These are phyloP conservation scores for Euphrasia confusa DNA, from an alignment of 257 asterid genomes.

Conservation along the genomic window DNA sequence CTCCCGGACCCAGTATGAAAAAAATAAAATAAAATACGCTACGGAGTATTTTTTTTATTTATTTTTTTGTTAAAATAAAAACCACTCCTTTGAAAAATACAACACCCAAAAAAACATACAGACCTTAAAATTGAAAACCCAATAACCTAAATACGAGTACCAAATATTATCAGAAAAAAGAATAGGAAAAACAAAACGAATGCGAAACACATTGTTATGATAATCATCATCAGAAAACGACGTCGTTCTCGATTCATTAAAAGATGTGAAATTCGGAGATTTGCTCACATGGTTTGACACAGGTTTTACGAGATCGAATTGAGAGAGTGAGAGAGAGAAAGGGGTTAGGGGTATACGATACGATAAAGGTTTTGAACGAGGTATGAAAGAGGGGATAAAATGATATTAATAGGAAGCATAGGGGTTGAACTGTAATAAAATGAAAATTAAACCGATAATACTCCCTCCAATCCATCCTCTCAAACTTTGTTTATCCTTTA, in stretches of 20 bases:
- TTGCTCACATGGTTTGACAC: slow-evolving; percentile 50
- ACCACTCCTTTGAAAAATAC: not conserved
- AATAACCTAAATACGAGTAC: not conserved
- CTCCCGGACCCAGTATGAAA: slow-evolving; percentile 8
- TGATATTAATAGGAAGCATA: slow-evolving; percentile 30
- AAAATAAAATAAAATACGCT: too few species aligned
- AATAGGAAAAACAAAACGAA: not conserved
- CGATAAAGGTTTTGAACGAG: too few species aligned
- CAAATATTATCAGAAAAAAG: too few species aligned
- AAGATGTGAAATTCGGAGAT: slow-evolving; percentile 6
- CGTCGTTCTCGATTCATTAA: slow-evolving; percentile 22
- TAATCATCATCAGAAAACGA: slow-evolving; percentile 3
- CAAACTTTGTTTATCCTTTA: too few species aligned
- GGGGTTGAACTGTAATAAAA: slow-evolving; percentile 23
- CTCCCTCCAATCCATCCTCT: too few species aligned
- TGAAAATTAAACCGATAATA: not conserved
- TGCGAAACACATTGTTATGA: slow-evolving; percentile 7
- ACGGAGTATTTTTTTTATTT: too few species aligned
- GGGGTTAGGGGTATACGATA: not conserved
- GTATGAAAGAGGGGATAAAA: slow-evolving; percentile 25
- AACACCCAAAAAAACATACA: not conserved
- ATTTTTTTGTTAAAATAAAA: too few species aligned
- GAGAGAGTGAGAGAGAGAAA: slow-evolving; percentile 30
- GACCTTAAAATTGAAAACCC: not conserved
- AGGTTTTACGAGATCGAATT: slow-evolving; percentile 34